Evolutionary conservation across 805 yeast genomes (phyloP), one percentile per base, ranked within the genome.

Genomic region (Ascoidea tarda): DNA sequence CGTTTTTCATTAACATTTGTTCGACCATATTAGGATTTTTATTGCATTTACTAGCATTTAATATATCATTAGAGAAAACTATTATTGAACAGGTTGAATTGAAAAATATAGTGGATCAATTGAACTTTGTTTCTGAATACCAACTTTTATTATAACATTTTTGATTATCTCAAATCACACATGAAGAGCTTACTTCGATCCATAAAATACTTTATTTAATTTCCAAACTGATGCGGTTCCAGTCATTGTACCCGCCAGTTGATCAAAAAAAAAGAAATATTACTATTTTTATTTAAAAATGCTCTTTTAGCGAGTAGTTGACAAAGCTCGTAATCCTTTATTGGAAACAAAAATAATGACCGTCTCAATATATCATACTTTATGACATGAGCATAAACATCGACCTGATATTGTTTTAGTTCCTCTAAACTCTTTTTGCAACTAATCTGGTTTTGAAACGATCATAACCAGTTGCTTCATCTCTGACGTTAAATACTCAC

Each of bases 281-380:
- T 52, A 10, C 54, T 48, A 5, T 49, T 46, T 5, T 54, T 55
- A 38, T 52, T 51, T 2, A 54, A 38, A 33, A 56, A 54, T n/a
- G n/a, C n/a, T n/a, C 14, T 52, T 55, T 47, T 45, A 54, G 54
- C 51, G 5, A 52, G 51, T 50, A 54, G 57, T 16, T 47, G n/a
- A 32, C 52, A 56, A 12, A 1, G 50, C 42, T 2, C 12, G 2
- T 49, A 50, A 54, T 6, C 44, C 16, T 4, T 50, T 51, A 3
- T 38, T 28, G 2, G 44, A 42, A 5, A 47, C 5, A 4, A 51
- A 5, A 16, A 49, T 16, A 52, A 33, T 1, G 52, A 1, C 4
- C 50, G 42, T 47, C 56, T 50, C 1, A 52, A 6, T 3, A 53
- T 38, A n/a, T 55, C 50, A 49, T 38, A 47, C n/a, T 28, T 44